Conservation (phyloP, 164 flowering plant species). For the Taxillus chinensis region DNA sequence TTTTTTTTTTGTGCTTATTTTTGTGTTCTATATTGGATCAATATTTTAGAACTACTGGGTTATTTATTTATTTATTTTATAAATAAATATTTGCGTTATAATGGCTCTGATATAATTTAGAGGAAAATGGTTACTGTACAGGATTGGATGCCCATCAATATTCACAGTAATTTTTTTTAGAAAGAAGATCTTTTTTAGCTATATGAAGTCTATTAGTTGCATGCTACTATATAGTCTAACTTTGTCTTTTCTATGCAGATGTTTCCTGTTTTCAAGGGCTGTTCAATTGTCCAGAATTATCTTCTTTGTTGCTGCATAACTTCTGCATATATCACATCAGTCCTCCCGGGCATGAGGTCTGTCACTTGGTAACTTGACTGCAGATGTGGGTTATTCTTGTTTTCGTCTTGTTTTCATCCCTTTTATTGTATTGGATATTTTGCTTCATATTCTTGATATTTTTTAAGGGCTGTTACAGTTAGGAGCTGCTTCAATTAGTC, state of each 20-base stretch:
- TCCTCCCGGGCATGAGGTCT: slow-evolving; percentile 10
- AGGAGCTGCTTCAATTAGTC: slow-evolving; percentile 47
- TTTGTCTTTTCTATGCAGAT: background rate
- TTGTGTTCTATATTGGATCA: no score
- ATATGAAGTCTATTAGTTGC: background rate
- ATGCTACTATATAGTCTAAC: background rate
- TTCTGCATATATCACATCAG: slow-evolving; percentile 7
- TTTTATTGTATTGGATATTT: slow-evolving; percentile 11
- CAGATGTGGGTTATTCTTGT: background rate
- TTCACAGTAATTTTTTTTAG: no score
- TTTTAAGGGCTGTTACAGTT: slow-evolving; percentile 50
- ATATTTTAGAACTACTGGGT: background rate
- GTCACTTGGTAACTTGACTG: slow-evolving; percentile 7
- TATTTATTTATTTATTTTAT: background rate
- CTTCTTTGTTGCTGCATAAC: slow-evolving; percentile 3
- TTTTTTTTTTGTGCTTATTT: no score
- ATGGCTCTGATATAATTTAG: background rate
- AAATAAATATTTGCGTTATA: background rate
- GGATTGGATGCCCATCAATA: no score
- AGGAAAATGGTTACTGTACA: no score
- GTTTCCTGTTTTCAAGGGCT: slow-evolving; percentile 2
- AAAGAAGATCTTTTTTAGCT: no score
- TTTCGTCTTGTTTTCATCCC: background rate
- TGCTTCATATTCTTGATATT: slow-evolving; percentile 13
- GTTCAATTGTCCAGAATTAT: background rate